Percentiles rank a stretch among this genome's conserved stretches.
These are phyloP conservation scores for Saturnispora silvae DNA, from an alignment of 805 yeast species.

Conservation along the genomic window DNA sequence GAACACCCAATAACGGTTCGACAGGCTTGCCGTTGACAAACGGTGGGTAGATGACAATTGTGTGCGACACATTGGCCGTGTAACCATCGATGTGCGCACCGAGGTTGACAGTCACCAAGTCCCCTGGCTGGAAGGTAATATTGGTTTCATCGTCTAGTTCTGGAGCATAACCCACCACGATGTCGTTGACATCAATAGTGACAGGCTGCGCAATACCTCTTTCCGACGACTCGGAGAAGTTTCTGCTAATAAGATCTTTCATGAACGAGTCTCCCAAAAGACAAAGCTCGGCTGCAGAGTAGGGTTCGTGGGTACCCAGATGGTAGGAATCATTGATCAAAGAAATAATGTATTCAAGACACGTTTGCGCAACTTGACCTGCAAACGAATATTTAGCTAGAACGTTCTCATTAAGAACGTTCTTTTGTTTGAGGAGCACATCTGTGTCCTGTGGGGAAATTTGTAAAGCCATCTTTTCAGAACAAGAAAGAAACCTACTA, in stretches of 20 bases:
- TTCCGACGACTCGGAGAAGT: constrained; percentile 62
- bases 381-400: constrained; percentile 80
- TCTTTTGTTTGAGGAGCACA: constrained; percentile 59
- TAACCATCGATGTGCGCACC: constrained; percentile 96
- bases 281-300: constrained; percentile 64
- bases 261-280: constrained; percentile 71
- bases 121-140: constrained; percentile 56
- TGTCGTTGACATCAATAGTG: constrained; percentile 72
- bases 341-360: constrained; percentile 52
- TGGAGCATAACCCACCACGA: constrained; percentile 74
- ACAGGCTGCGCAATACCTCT: constrained; percentile 93
- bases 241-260: constrained; percentile 44
- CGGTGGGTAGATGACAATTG: constrained; percentile 72
- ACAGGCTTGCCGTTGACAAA: constrained; percentile 40
- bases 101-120: constrained; percentile 70
- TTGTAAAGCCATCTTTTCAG: constrained; percentile 54
- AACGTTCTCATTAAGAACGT: constrained; percentile 49
- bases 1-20: constrained; percentile 74
- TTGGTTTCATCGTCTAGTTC: constrained; percentile 63
- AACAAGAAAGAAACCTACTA: too few relatives aligned
- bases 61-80: constrained; percentile 79
- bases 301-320: constrained; percentile 35
- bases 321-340: constrained; percentile 72
- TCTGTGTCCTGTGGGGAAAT: constrained; percentile 68
- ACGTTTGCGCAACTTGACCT: constrained; percentile 81